phyloP scores from a whole-genome alignment of 2,329 filamentous ascomycete genomes.

The Aurifilum marmelostoma region DNA sequence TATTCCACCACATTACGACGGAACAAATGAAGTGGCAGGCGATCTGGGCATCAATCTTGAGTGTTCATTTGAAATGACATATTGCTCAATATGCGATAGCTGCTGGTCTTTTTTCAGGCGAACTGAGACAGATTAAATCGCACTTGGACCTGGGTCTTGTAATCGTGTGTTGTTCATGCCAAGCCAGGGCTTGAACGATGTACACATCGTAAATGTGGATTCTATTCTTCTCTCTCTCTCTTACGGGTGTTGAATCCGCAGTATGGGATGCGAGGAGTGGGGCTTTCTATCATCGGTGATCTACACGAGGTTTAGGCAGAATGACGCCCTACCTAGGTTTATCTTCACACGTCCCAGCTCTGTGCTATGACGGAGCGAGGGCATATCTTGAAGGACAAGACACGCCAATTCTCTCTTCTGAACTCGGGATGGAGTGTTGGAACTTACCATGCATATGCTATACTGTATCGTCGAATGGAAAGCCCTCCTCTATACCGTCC shows the following conservation, averaged over 20 bases:
- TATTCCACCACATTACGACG: background rate
- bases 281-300: background rate
- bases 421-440: background rate
- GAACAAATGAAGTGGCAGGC: background rate
- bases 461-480: background rate
- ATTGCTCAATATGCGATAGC: background rate
- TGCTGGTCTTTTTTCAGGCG: background rate
- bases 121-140: background rate
- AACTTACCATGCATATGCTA: background rate
- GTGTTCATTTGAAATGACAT: background rate
- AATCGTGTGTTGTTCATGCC: background rate
- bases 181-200: background rate
- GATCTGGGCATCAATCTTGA: background rate
- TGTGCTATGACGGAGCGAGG: background rate
- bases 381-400: background rate
- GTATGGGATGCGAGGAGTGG: background rate
- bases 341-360: background rate
- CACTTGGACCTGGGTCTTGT: background rate
- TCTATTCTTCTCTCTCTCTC: background rate
- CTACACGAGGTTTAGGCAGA: background rate
- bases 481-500: slow-evolving; percentile 6
- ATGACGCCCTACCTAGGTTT: background rate
- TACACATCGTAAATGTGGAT: background rate
- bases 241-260: slow-evolving; percentile 2
- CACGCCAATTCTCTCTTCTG: background rate